phyloP scores from a whole-genome alignment of 1,284 basidiomycete species.

The Marasmius oreades region DNA sequence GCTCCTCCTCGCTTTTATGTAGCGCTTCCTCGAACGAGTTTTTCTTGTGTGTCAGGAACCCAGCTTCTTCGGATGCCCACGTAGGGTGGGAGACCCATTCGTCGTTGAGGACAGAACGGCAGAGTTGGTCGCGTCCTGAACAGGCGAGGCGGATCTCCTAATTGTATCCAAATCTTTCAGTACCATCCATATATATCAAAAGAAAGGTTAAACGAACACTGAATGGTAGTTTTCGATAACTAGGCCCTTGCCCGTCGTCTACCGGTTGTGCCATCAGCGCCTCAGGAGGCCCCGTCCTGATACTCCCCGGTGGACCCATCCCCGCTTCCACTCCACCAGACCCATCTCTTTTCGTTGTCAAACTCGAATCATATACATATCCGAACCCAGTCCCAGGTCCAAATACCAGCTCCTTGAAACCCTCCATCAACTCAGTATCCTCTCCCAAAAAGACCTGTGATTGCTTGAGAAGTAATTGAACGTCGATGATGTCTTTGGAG shows the following conservation, averaged over 20 bases:
- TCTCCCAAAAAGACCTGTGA: conserved; percentile 74
- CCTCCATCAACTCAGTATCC: conserved; percentile 75
- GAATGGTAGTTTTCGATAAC: conserved; percentile 88
- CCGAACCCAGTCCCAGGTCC: conserved; percentile 65
- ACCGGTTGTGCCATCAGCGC: conserved; percentile 64
- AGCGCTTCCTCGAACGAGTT: conserved; percentile 96
- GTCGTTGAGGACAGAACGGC: conserved; percentile 95
- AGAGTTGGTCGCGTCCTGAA: conserved; percentile 92
- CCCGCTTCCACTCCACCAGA: conserved; percentile 56
- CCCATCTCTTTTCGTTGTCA: background rate
- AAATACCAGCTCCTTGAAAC: conserved; percentile 82
- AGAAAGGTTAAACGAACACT: conserved; percentile 53
- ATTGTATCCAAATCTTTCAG: conserved; percentile 10
- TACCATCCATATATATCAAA: conserved; percentile 1
- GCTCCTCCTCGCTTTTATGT: conserved; percentile 96
- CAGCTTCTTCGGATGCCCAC: conserved; percentile 95
- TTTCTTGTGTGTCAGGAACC: conserved; percentile 95
- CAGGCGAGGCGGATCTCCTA: conserved; percentile 90
- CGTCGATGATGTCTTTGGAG: conserved; percentile 89
- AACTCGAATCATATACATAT: background rate
- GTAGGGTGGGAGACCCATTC: conserved; percentile 97
- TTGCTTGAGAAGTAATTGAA: conserved; percentile 78
- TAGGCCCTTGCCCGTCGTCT: conserved; percentile 79
- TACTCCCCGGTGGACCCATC: conserved; percentile 73
- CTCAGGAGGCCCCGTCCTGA: conserved; percentile 67